Conservation (phyloP, 371 early-diverging fungal species). For the Fennellomyces sp. region DNA sequence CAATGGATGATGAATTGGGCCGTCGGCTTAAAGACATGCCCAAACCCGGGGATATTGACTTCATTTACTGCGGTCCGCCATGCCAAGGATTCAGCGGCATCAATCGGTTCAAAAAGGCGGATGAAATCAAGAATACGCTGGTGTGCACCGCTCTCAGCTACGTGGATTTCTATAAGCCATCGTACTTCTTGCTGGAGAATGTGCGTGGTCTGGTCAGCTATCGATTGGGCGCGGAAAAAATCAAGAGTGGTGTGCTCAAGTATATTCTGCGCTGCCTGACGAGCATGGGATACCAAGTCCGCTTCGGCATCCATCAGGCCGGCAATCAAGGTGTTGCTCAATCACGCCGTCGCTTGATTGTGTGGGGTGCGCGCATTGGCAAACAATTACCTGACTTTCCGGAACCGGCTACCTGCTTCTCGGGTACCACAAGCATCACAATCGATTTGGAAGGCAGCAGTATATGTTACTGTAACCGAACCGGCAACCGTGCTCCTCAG, state of each 20-base stretch:
- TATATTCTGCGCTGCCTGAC: constrained; percentile 65
- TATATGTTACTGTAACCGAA: constrained; percentile 38
- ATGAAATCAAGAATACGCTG: constrained; percentile 65
- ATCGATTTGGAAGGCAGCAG: constrained; percentile 37
- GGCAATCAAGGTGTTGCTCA: constrained; percentile 64
- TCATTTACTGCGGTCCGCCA: constrained; percentile 73
- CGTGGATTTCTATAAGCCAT: constrained; percentile 65
- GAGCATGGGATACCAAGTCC: constrained; percentile 63
- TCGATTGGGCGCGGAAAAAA: constrained; percentile 47
- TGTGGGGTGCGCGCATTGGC: constrained; percentile 60
- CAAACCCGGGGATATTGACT: constrained; percentile 57
- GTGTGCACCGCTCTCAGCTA: constrained; percentile 61
- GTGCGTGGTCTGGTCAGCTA: constrained; percentile 57
- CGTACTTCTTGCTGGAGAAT: constrained; percentile 66
- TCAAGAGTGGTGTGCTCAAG: constrained; percentile 58
- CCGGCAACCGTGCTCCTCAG: constrained; percentile 52
- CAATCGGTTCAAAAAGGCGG: constrained; percentile 56
- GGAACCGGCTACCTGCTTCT: constrained; percentile 49
- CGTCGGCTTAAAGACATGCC: constrained; percentile 51
- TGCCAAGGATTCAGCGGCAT: constrained; percentile 71
- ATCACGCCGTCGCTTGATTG: constrained; percentile 59
- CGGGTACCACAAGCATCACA: constrained; percentile 19
- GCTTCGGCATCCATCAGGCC: constrained; percentile 62
- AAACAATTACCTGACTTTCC: constrained; percentile 57
- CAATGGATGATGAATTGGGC: constrained; percentile 37